phyloP scores from a whole-genome alignment of 805 yeast species.

The Deakozyma indianensis region DNA sequence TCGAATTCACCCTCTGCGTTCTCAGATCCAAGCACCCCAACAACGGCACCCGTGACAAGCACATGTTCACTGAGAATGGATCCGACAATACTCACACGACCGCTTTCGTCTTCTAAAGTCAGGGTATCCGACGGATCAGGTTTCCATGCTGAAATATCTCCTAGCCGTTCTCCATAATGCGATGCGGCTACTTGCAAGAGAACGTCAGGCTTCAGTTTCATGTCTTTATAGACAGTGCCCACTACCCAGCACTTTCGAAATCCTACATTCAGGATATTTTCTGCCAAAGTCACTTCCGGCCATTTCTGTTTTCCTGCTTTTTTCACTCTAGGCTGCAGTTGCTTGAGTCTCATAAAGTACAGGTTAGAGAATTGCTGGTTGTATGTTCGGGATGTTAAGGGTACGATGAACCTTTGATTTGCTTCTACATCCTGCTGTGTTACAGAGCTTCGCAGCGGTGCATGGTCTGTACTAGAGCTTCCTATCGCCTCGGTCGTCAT shows the following conservation, averaged over 20 bases:
- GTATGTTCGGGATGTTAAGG: not conserved
- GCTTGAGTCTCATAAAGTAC: slow-evolving; percentile 37
- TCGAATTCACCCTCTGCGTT: slow-evolving; percentile 70
- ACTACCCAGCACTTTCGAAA: slow-evolving; percentile 62
- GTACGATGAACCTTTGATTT: slow-evolving; percentile 5
- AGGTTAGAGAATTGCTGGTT: slow-evolving; percentile 41
- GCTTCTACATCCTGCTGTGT: slow-evolving; percentile 4
- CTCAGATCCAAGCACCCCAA: slow-evolving; percentile 80
- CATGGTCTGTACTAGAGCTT: slow-evolving; percentile 8
- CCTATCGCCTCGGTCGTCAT: not conserved
- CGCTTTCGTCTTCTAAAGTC: slow-evolving; percentile 85
- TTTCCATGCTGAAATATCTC: slow-evolving; percentile 29
- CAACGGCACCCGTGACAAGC: slow-evolving; percentile 79
- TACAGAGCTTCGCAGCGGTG: not conserved
- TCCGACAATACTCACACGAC: slow-evolving; percentile 64
- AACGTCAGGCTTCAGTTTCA: slow-evolving; percentile 75
- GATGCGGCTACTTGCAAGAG: slow-evolving; percentile 57
- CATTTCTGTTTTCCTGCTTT: slow-evolving; percentile 38
- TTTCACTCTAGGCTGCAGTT: slow-evolving; percentile 32
- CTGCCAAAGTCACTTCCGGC: slow-evolving; percentile 34
- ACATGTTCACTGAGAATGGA: slow-evolving; percentile 33
- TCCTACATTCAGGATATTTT: slow-evolving; percentile 46
- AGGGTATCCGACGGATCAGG: slow-evolving; percentile 34
- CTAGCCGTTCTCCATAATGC: slow-evolving; percentile 23
- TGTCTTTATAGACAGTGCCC: slow-evolving; percentile 77